Conservation (phyloP, 768 basidiomycete genomes). For the Cyclocybe aegerita region DNA sequence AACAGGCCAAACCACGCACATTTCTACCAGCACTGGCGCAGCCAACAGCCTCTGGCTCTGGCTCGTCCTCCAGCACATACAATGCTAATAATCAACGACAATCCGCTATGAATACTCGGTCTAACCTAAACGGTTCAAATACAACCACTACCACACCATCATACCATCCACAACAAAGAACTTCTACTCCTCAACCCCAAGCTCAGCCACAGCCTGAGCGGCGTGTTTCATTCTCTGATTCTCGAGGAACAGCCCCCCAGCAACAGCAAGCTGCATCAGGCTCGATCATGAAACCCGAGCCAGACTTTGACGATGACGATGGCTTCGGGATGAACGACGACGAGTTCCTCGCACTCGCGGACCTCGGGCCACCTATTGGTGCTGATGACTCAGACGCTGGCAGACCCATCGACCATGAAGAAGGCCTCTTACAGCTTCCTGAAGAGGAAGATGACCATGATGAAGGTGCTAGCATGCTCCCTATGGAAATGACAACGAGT, state of each 20-base stretch:
- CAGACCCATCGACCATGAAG: slow-evolving; percentile 44
- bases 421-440: slow-evolving; percentile 25
- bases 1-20: slow-evolving; percentile 24
- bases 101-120: slow-evolving; percentile 10
- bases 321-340: slow-evolving; percentile 66
- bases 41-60: slow-evolving; percentile 12
- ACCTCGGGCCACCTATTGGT: slow-evolving; percentile 42
- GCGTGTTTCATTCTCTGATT: slow-evolving; percentile 12
- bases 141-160: slow-evolving; percentile 33
- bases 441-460: slow-evolving; percentile 13
- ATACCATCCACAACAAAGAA: slow-evolving; percentile 11
- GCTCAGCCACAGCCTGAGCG: slow-evolving; percentile 10
- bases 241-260: slow-evolving; percentile 9
- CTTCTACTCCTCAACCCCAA: slow-evolving; percentile 8
- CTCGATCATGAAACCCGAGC: slow-evolving; percentile 2
- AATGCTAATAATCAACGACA: slow-evolving; percentile 2
- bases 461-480: slow-evolving; percentile 3
- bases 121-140: slow-evolving; percentile 11
- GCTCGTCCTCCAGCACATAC: slow-evolving; percentile 4
- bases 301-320: slow-evolving; percentile 24
- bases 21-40: slow-evolving; percentile 41
- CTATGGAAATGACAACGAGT: not conserved
- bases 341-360: slow-evolving; percentile 58
- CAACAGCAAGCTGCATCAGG: not conserved
- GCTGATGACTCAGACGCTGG: slow-evolving; percentile 27